Base-by-base conservation (phyloP, 2,329 filamentous ascomycete species). In the Colletotrichum limetticola region DNA sequence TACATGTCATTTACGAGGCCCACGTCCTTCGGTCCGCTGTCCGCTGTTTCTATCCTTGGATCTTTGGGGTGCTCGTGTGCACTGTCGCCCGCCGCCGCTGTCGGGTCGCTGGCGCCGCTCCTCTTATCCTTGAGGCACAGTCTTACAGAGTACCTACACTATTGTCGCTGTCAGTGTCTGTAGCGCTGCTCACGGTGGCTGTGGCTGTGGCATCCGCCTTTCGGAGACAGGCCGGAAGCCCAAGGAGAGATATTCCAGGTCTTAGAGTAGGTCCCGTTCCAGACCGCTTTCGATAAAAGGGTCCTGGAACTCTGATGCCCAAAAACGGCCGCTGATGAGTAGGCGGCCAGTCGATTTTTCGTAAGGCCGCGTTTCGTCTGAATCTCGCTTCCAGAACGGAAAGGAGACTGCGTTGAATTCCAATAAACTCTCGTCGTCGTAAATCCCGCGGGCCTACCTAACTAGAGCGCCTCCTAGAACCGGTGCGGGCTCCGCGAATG, bases 31-130 rank as follows among this genome's bases (percentile, higher is more conserved):
- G 42, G 42, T 49, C 42, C 42, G 57, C 26, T 46, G n/a, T 42
- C 70, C 66, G 32, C 66, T 66, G 70, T 66, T 70, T 37, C 66
- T 72, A 72, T 70, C 70, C 70, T 70, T 72, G 70, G 70, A 70
- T 42, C 52, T 56, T 26, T 26, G 53, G 12, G 32, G 49, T 62
- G 58, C 64, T 71, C 63, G 56, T 60, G 63, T 67, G 68, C 65
- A 63, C 24, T 60, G 53, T 22, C 22, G 24, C 35, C 42, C 52
- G 53, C 42, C 62, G n/a, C 28, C 58, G 64, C 11, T 19, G 49
- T 11, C 37, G 37, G 37, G 37, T 42, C 37, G 5, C 37, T 42
- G 37, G 37, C 37, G 37, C 37, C 37, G 37, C 37, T 42, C 16
- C 35, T 42, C 12, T 16, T 16, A 16, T 42, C 35, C 37, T 42